Base-by-base conservation (phyloP, 2,329 filamentous ascomycete genomes). In the Lachnellula cervina region DNA sequence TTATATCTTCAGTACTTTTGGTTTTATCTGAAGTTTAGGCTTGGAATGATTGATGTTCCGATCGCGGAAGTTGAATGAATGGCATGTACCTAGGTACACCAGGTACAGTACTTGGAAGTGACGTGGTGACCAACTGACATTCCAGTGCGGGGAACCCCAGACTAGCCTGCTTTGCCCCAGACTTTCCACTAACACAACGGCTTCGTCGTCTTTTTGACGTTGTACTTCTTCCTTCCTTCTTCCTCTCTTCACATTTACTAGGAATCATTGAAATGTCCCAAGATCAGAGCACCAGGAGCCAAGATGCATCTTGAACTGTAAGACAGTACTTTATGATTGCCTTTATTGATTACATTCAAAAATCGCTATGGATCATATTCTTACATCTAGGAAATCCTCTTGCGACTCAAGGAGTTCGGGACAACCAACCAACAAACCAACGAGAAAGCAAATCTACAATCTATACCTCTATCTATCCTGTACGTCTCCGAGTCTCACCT, bases 301-400 rank as follows among this genome's bases (percentile, higher is more conserved):
- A 32, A n/a, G 25, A 21, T 19, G 42, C 49, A 46, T 21, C 14
- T 5, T 21, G 40, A n/a, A 17, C 40, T 17, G 40, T 17, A 3
- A 23, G 21, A 23, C 40, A 44, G 6, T 8, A 8, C 40, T 5
- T 28, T 7, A 28, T 28, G 25, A 6, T 11, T 32, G 28, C 13
- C 28, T 32, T 32, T 4, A 32, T 32, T 32, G 28, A 32, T 32
- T 32, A 9, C 13, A 32, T 32, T 32, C 8, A 32, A 32, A 32
- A 11, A 48, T 51, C 47, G 40, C 55, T 48, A 48, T 48, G 42
- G n/a, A 51, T 49, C 16, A 32, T 57, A 51, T 8, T 57, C 19
- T 54, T 57, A 57, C 57, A 57, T 58, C 46, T 44, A 54, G 42
- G 47, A 47, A 35, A 57, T 45, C 21, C 17, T n/a, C 17, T 11